phyloP scores from a whole-genome alignment of 208 protist species.

The Blastocrithidia nonstop region DNA sequence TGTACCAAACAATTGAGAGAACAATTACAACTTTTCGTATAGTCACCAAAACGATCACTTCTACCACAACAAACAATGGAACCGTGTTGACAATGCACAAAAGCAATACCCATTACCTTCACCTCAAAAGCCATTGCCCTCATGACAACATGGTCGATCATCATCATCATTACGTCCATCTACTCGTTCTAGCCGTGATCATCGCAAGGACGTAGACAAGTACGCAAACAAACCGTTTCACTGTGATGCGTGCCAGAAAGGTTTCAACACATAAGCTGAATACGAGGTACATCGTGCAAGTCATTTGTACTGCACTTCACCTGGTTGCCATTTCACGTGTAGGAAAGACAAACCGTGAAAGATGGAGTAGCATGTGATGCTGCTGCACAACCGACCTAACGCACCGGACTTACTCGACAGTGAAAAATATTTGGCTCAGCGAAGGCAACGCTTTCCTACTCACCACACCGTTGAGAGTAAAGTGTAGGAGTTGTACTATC shows the following conservation, averaged over 20 bases:
- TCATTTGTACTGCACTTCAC: slow-evolving; percentile 69
- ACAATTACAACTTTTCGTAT: no score
- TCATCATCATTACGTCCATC: slow-evolving; percentile 1
- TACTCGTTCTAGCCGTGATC: neutral
- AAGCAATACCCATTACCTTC: neutral
- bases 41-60: neutral
- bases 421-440: slow-evolving; percentile 44
- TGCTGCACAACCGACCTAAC: slow-evolving; percentile 71
- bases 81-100: no score
- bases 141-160: neutral
- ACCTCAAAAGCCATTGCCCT: neutral
- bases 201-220: slow-evolving; percentile 4
- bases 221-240: slow-evolving; percentile 20
- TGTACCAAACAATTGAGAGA: no score
- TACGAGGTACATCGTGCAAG: slow-evolving; percentile 45
- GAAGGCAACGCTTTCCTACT: slow-evolving; percentile 61
- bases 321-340: slow-evolving; percentile 79
- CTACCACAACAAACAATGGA: neutral
- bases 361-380: slow-evolving; percentile 79
- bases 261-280: slow-evolving; percentile 26
- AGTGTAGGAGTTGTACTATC: slow-evolving; percentile 81
- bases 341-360: slow-evolving; percentile 33
- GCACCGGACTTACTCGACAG: slow-evolving; percentile 67
- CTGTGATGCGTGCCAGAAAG: slow-evolving; percentile 75
- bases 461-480: slow-evolving; percentile 50